Percentiles rank a stretch among this genome's conserved stretches.
Conservation (phyloP, 2,329 filamentous ascomycete species). For the Bimuria novae-zelandiae region DNA sequence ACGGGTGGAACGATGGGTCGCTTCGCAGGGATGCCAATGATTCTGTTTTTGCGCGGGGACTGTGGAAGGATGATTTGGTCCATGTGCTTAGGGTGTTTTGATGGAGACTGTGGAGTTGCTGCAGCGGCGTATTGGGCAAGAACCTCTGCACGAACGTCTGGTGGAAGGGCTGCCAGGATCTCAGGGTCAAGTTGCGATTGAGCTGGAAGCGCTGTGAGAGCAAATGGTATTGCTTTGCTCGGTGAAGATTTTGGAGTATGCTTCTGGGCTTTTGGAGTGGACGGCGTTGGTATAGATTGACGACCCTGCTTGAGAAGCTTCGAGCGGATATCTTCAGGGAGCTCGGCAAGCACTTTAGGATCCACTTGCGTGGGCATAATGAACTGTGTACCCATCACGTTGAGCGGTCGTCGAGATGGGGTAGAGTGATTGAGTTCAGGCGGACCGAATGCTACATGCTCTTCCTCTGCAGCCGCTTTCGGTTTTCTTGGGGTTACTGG, state of each 20-base stretch:
- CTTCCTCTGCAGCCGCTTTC: conserved; percentile 27
- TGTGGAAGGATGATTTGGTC: conserved; percentile 45
- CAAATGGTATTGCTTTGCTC: conserved; percentile 26
- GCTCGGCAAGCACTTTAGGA: conserved; percentile 76
- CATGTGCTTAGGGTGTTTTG: conserved; percentile 42
- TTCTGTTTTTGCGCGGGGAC: conserved; percentile 57
- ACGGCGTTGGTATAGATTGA: conserved; percentile 33
- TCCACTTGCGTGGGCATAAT: conserved; percentile 85
- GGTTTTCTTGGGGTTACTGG: conserved; percentile 46
- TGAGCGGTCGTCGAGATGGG: conserved; percentile 68
- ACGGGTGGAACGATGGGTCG: conserved; percentile 60
- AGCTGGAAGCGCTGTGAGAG: conserved; percentile 54
- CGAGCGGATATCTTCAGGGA: conserved; percentile 81
- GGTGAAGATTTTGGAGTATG: conserved; percentile 11
- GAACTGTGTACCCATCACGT: conserved; percentile 87
- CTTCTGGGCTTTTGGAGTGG: conserved; percentile 8
- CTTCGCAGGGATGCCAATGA: conserved; percentile 55
- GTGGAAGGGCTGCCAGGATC: conserved; percentile 80
- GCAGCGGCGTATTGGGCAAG: conserved; percentile 67
- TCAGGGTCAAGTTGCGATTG: conserved; percentile 85
- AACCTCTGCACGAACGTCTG: conserved; percentile 83
- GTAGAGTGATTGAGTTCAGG: conserved; percentile 49
- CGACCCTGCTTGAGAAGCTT: conserved; percentile 61
- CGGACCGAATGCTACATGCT: conserved; percentile 46
- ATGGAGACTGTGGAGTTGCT: conserved; percentile 32